Evolutionary conservation across 2,329 filamentous ascomycete species (phyloP), one percentile per base, ranked within the genome.

Genomic region (Colletotrichum lindemuthianum): DNA sequence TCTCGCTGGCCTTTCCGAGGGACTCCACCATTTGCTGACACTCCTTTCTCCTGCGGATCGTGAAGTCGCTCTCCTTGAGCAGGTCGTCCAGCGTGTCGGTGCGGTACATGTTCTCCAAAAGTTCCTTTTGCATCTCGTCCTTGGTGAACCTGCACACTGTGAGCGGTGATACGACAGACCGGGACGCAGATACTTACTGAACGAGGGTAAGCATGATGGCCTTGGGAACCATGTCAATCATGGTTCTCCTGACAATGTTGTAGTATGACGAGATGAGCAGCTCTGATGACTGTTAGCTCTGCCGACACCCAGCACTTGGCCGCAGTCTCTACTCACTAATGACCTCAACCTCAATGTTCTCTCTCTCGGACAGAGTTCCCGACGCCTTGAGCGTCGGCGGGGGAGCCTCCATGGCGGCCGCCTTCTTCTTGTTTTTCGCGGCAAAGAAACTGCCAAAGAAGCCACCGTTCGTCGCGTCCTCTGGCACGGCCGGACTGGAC

Each of bases 361-460:
- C 96, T 67, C 96, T 93, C 81, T 99, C 96, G 6, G 92, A 97
- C 43, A 99, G 84, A 33, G 90, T 97, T 45, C 96, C 95, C 3
- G 93, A 97, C 39, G 96, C 96, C 83, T 97, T 99, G 63, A 99
- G 88, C 45, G 89, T 95, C 36, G 96, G 88, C 67, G 96, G 96
- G 43, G 96, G 96, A 12, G 96, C 85, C 77, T 99, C 96, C 96
- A 99, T 99, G 51, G 95, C 94, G n/a, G 96, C 96, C 81, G 97
- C 96, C 90, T 97, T 98, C 88, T 99, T 99, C 89, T 98, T 99
- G 83, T 98, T 99, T 88, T 98, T 99, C 75, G 92, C 94, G 10
- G 96, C 93, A 76, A 97, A 99, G 87, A 99, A 99, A 74, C 92
- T 97, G 71, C 96, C 96, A 72, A 99, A 99, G 86, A 99, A 99